Evolutionary conservation across 2,329 filamentous ascomycete genomes (phyloP), one percentile per base, ranked within the genome.

Genomic region (Cladosporium velox): DNA sequence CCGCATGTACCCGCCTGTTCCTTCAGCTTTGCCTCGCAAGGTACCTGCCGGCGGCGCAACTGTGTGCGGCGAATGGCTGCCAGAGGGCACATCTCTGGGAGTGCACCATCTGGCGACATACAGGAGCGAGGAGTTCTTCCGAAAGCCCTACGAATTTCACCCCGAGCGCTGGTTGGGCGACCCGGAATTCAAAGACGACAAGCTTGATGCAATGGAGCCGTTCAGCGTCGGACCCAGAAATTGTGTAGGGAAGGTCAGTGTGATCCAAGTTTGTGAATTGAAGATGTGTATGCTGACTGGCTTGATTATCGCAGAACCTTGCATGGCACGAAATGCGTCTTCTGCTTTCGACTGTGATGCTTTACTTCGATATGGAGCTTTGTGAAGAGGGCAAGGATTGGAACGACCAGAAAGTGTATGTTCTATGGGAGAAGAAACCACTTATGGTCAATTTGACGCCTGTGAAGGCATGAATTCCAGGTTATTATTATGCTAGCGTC

Each of bases 1-100:
- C 11, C 76, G 83, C 7, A 78, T 82, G 65, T 81, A 81, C 69
- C 81, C 82, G 1, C 61, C 61, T 7, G 61, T 64, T 12, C 61
- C 61, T 6, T 44, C 76, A 21, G 79, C 79, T 4, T 73, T 77
- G 6, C 67, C 72, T 4, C 72, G 77, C 1, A 67, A 71, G 10
- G 70, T 73, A 11, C 76, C 76, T 5, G 34, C 58, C 10, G 72
- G 67, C 2, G 75, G 74, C 21, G 70, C 67, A 5, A 69, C 66
- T 1, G 70, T 77, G 24, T 70, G 72, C 30, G 75, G 73, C n/a
- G 57, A 70, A 26, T 65, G 58, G 24, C 38, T 73, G 4, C 70
- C 72, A 2, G 69, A 21, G 58, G 66, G 24, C 59, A 70, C 66
- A n/a, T 63, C 30, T 18, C 67, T 69, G 8, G 67, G 38, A 58